Conservation (phyloP, 192 early-diverging fungal species). For the Coemansia sp. region DNA sequence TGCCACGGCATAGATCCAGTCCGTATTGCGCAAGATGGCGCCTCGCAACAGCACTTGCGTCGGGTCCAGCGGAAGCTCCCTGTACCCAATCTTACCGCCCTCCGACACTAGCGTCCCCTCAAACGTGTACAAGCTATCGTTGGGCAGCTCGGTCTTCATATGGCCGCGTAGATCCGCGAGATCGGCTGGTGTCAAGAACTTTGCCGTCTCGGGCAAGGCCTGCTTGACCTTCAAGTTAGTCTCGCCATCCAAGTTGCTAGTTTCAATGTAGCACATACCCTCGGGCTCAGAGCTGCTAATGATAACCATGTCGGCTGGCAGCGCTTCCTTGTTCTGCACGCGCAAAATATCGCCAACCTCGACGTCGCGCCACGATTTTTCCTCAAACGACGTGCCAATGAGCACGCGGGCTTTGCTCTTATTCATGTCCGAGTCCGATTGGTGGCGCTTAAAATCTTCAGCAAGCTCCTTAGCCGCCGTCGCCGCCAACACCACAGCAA, state of each 20-base stretch:
- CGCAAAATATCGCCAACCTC: slow-evolving; percentile 87
- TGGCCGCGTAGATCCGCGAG: slow-evolving; percentile 61
- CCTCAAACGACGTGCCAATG: slow-evolving; percentile 66
- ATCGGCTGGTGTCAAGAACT: slow-evolving; percentile 64
- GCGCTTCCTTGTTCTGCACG: slow-evolving; percentile 76
- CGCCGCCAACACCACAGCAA: slow-evolving; percentile 81
- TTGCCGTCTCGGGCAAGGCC: slow-evolving; percentile 64
- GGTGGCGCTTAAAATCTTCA: slow-evolving; percentile 85
- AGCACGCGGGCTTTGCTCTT: slow-evolving; percentile 64
- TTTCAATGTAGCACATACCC: slow-evolving; percentile 88
- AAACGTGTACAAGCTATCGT: slow-evolving; percentile 83
- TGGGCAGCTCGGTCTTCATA: slow-evolving; percentile 88
- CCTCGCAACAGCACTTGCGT: slow-evolving; percentile 91
- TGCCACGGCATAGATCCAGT: slow-evolving; percentile 82
- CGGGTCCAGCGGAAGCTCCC: slow-evolving; percentile 86
- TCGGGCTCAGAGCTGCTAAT: slow-evolving; percentile 81
- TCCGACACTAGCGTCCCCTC: slow-evolving; percentile 61
- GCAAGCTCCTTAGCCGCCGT: slow-evolving; percentile 93
- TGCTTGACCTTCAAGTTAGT: slow-evolving; percentile 93
- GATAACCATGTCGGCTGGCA: slow-evolving; percentile 92
- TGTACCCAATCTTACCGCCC: slow-evolving; percentile 61
- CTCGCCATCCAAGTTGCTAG: slow-evolving; percentile 97
- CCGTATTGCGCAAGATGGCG: slow-evolving; percentile 89
- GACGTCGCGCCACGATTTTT: slow-evolving; percentile 80
- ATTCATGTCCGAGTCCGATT: slow-evolving; percentile 74